phyloP scores from a whole-genome alignment of 1,284 basidiomycete genomes.

The Ceratobasidium sp. region DNA sequence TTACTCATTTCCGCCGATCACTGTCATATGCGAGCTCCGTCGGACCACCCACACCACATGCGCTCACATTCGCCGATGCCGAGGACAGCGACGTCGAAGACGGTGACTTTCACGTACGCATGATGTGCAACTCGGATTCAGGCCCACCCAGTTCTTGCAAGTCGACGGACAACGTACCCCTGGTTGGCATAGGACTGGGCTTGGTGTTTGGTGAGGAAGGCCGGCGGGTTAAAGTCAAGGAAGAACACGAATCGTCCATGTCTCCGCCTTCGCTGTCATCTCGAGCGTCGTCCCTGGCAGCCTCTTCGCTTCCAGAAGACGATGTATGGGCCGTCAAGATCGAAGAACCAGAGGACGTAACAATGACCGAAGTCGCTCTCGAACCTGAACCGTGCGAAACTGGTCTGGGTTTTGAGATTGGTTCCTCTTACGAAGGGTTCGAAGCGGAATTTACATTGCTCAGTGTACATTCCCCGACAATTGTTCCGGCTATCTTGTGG shows the following conservation, averaged over 20 bases:
- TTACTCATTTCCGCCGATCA: constrained; percentile 26
- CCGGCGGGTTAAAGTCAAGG: constrained; percentile 14
- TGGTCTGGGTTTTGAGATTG: constrained; percentile 22
- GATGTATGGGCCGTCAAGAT: constrained; percentile 40
- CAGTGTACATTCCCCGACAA: constrained; percentile 22
- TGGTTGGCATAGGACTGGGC: constrained; percentile 23
- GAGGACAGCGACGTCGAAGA: constrained; percentile 50
- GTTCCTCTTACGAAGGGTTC: constrained; percentile 1
- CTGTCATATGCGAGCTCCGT: constrained; percentile 21
- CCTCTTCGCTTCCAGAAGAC: constrained; percentile 33
- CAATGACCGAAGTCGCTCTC: constrained; percentile 14
- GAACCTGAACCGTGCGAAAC: constrained; percentile 21
- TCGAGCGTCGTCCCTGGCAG: constrained; percentile 29
- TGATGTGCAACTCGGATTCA: constrained; percentile 33
- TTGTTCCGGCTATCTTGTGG: constrained; percentile 12
- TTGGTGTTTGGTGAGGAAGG: constrained; percentile 5
- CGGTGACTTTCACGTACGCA: constrained; percentile 41
- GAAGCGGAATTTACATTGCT: constrained; percentile 31
- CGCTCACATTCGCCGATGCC: constrained; percentile 50
- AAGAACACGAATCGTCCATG: constrained; percentile 25
- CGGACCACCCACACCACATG: constrained; percentile 3
- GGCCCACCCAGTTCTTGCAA: background rate
- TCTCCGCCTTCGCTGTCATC: constrained; percentile 33
- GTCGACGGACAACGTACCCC: background rate
- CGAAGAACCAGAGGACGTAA: constrained; percentile 27